Evolutionary conservation across 495 filamentous ascomycete species (phyloP).

Genomic region (Lasiosphaeria ovina): DNA sequence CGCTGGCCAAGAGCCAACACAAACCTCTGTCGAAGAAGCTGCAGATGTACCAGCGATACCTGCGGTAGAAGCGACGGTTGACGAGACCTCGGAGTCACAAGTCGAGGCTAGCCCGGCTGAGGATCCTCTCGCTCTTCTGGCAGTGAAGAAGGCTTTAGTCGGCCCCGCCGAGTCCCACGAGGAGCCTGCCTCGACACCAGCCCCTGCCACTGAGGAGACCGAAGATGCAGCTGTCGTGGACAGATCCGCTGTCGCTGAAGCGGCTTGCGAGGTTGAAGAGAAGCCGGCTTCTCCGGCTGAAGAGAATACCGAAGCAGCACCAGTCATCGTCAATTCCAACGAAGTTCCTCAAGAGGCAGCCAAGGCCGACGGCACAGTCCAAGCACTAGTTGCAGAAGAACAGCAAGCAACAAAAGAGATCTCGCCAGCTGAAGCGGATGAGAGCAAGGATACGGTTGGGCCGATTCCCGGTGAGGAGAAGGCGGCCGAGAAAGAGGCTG

Average conservation of each 20-base stretch:
- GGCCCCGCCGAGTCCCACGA: neutral
- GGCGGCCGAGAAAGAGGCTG: conserved; percentile 29
- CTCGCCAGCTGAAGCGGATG: conserved; percentile 26
- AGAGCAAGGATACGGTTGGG: conserved; percentile 37
- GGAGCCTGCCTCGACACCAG: conserved; percentile 9
- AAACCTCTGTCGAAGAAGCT: conserved; percentile 4
- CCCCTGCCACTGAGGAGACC: conserved; percentile 12
- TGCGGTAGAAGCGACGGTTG: conserved; percentile 13
- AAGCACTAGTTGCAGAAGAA: conserved; percentile 11
- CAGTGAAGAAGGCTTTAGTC: too few relatives aligned
- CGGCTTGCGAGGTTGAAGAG: too few relatives aligned
- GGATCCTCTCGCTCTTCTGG: neutral
- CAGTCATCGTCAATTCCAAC: neutral
- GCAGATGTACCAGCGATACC: conserved; percentile 14
- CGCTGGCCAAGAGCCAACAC: conserved; percentile 15
- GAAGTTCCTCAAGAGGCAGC: conserved; percentile 6
- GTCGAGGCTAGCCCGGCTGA: conserved; percentile 5
- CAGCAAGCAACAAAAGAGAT: conserved; percentile 12
- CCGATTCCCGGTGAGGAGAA: conserved; percentile 36
- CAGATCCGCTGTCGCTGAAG: too few relatives aligned
- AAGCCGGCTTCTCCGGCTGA: neutral
- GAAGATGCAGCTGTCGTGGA: conserved; percentile 11
- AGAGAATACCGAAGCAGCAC: conserved; percentile 8
- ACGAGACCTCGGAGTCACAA: conserved; percentile 13
- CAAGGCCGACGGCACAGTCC: neutral